Base-by-base conservation (phyloP, 2,329 filamentous ascomycete species). In the Fusarium tjaetaba region DNA sequence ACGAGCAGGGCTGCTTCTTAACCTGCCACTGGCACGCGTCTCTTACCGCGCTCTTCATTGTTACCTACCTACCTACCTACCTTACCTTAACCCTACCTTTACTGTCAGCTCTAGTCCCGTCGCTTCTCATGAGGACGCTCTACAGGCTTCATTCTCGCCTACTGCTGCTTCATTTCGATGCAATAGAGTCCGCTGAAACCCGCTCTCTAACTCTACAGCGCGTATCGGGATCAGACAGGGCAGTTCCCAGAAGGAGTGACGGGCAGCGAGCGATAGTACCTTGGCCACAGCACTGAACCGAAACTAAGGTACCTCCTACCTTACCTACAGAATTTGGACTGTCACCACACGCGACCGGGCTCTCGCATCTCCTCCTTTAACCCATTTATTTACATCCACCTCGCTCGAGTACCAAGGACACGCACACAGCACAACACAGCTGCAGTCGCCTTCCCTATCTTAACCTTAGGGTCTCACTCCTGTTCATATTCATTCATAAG, bases 1-100 rank as follows among this genome's bases (percentile, higher is more conserved):
- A 51, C 32, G 56, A 43, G 32, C 56, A 70, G 42, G 66, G 42
- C 74, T 76, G 75, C 61, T 71, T 70, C 75, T 74, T 65, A 64
- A 68, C 71, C 70, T 73, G 73, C 61, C 73, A 73, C 70, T 77
- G 72, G 76, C 78, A 80, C 79, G 79, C 79, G 78, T 80, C 79
- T 77, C 71, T 71, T 66, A 58, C 71, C 70, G 69, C 72, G 68
- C 65, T 70, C 66, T 67, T 59, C 63, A 59, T 59, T 59, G 32
- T 59, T 34, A 59, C 56, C 45, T 34, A 36, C 34, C 49, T 32
- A 48, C 49, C 48, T 36, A 58, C 55, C 43, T 34, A 36, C 34
- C 49, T 57, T 32, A 48, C 32, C 49, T 38, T 51, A 38, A 18
- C 36, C 36, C 36, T 38, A 38, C 32, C 32, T 52, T 41, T 28